Conservation (phyloP, 2,329 filamentous ascomycete species). For the Pseudocercospora fijiensis region DNA sequence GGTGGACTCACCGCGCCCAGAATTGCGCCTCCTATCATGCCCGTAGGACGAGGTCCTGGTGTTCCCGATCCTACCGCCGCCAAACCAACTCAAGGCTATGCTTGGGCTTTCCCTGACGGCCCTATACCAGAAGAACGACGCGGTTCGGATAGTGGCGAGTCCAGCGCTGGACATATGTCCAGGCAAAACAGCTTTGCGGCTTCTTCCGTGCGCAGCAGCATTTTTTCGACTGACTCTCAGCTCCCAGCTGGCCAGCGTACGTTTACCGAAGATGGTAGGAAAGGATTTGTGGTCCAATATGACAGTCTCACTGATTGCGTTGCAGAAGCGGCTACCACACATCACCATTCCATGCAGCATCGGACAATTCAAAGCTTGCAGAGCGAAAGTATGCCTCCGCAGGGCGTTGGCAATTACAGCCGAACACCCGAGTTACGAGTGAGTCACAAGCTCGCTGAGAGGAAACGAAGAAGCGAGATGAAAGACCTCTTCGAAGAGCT, state of each 20-base stretch:
- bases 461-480: slow-evolving; percentile 83
- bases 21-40: slow-evolving; percentile 74
- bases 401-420: slow-evolving; percentile 72
- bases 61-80: slow-evolving; percentile 64
- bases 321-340: slow-evolving; percentile 50
- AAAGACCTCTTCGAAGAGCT: slow-evolving; percentile 82
- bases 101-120: slow-evolving; percentile 80
- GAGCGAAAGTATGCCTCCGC: slow-evolving; percentile 54
- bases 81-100: slow-evolving; percentile 77
- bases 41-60: slow-evolving; percentile 62
- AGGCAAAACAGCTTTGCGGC: slow-evolving; percentile 73
- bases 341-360: slow-evolving; percentile 76
- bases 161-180: slow-evolving; percentile 56
- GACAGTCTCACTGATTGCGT: slow-evolving; percentile 10
- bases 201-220: slow-evolving; percentile 75
- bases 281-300: slow-evolving; percentile 10
- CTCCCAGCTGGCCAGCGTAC: slow-evolving; percentile 70
- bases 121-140: slow-evolving; percentile 56
- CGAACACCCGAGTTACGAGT: slow-evolving; percentile 77
- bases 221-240: slow-evolving; percentile 72
- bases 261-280: slow-evolving; percentile 60
- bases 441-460: slow-evolving; percentile 81
- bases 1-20: slow-evolving; percentile 51
- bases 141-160: slow-evolving; percentile 50
- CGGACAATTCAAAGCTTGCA: slow-evolving; percentile 66